Evolutionary conservation across 768 basidiomycete species (phyloP).

Genomic region (Tubosaeta sp.): DNA sequence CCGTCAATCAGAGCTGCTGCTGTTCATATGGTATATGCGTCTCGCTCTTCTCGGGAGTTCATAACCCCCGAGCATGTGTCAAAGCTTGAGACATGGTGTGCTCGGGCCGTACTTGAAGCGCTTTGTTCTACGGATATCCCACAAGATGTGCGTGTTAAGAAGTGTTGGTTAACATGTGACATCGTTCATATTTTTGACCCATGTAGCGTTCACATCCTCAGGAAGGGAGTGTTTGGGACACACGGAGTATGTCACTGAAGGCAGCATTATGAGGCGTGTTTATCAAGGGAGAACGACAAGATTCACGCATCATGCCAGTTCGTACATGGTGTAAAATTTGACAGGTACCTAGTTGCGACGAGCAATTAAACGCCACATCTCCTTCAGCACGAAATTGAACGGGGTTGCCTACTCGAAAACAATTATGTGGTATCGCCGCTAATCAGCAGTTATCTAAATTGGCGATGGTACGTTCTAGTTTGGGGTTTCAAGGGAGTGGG

Average conservation of each 20-base stretch:
- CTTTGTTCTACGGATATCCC: conserved; percentile 46
- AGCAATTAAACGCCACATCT: conserved; percentile 24
- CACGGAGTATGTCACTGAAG: neutral
- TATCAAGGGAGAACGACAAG: neutral
- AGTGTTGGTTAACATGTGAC: neutral
- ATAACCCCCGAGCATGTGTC: conserved; percentile 66
- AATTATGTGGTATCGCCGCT: neutral
- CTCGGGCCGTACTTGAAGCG: conserved; percentile 56
- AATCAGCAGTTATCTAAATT: neutral
- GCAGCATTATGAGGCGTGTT: conserved; percentile 5
- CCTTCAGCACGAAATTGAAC: conserved; percentile 14
- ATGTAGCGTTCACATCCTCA: conserved; percentile 50
- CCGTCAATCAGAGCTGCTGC: conserved; percentile 67
- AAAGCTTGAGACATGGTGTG: conserved; percentile 58
- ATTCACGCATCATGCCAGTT: conserved; percentile 1
- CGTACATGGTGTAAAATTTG: neutral
- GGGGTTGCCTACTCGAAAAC: conserved; percentile 1
- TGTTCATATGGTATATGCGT: conserved; percentile 80
- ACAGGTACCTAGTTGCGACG: neutral
- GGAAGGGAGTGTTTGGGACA: conserved; percentile 55
- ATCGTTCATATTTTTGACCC: conserved; percentile 10
- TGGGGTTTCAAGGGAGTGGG: neutral
- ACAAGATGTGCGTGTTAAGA: conserved; percentile 38
- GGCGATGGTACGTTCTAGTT: conserved; percentile 1
- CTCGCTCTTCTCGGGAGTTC: conserved; percentile 65